Base-by-base conservation (phyloP, 2,329 filamentous ascomycete species). In the Madurella fahalii region DNA sequence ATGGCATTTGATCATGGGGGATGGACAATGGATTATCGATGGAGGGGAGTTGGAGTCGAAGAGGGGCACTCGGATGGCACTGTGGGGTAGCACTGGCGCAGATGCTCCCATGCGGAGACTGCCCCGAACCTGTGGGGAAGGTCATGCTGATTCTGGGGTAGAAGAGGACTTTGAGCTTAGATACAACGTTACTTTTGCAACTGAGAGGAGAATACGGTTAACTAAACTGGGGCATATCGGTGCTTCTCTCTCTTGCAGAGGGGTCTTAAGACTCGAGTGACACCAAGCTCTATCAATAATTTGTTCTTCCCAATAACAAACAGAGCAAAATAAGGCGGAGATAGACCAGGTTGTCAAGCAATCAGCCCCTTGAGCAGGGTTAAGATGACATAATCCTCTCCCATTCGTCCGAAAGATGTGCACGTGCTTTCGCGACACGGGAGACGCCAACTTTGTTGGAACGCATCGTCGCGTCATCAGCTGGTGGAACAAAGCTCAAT, bases 141-240 rank as follows among this genome's bases (percentile, higher is more conserved):
- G 3, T n/a, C 11, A 9, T 25, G 32, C 2, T 16, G 2, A 31
- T 42, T 17, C 8, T 47, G 34, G 34, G 34, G 34, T 37, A 5
- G 4, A 37, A 12, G 11, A 15, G 16, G 5, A 13, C 46, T 44
- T 41, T 50, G 45, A 37, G 30, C 7, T 9, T 39, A 46, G 54
- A 46, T 56, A 53, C 54, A 53, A 56, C 54, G 54, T 56, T 56
- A 50, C 54, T 25, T 53, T 20, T 46, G 32, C 44, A n/a, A 41
- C 40, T 8, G 47, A n/a, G 13, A 18, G 9, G 9, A 15, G 34
- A 37, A 37, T 9, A 5, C 11, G 4, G 11, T 4, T 11, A 37
- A 12, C 11, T n/a, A 37, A 11, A 9, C 34, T 37, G 34, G 25
- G 25, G 7, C 25, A 25, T 25, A 25, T 25, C 25, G 25, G 7